Base-by-base conservation (phyloP, 1,139 yeast species). In the Candida albicans region DNA sequence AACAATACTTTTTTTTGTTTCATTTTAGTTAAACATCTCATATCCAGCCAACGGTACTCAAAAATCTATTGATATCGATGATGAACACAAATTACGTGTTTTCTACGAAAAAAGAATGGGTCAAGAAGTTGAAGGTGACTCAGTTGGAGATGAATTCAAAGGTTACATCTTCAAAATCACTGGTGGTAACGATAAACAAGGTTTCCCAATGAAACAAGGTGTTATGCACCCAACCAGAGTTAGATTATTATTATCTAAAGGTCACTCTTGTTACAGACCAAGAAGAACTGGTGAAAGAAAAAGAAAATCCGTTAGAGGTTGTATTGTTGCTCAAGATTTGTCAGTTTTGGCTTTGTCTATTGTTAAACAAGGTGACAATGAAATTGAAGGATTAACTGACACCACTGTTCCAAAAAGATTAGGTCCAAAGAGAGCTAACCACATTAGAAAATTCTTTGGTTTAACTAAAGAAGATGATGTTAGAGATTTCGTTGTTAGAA, bases 121-220 rank as follows among this genome's bases (percentile, higher is more conserved):
- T 69, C 97, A 90, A 81, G 99, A 93, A 80, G 96, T 93, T 70
- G 96, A 90, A 70, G 99, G 98, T 77, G 99, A 93, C 79, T 77
- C 89, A 59, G 87, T 93, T 66, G 96, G 96, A 69, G 99, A 95
- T 67, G 98, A 91, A 80, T 91, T 91, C 95, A 91, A 90, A 80
- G 99, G 99, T 69, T 93, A 93, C 91, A 77, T 90, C 72, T 91
- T 93, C 88, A 93, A 84, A 83, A 91, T 93, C 77, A 80, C 98
- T 64, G 99, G 99, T 73, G 99, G 99, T 86, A 95, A 95, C 87
- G 99, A 93, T 82, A 93, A 93, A 82, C 99, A 93, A 83, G 99
- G 99, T 82, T 95, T 93, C 96, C 98, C 99, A 80, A 93, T 95
- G 99, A 93, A 91, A 79, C 99, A 93, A 81, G 97, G 97, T 85